Conservation (phyloP, 2,329 filamentous ascomycete genomes). For the Ophiostoma tasmaniense region DNA sequence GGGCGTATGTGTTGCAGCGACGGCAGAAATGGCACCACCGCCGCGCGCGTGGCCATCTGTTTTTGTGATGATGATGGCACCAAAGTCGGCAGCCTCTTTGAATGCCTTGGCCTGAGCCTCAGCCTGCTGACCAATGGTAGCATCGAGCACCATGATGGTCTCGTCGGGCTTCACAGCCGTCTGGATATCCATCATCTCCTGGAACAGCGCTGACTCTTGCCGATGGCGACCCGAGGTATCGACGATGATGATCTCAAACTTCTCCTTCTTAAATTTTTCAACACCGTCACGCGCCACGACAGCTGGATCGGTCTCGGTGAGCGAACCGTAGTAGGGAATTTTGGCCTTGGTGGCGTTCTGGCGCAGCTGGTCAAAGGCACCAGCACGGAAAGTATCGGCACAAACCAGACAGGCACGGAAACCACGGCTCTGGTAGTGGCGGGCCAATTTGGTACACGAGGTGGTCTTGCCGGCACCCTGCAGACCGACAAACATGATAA, state of each 20-base stretch:
- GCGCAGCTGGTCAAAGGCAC: conserved; percentile 96
- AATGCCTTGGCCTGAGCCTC: conserved; percentile 93
- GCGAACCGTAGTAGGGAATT: conserved; percentile 94
- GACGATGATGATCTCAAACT: conserved; percentile 96
- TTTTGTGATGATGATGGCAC: conserved; percentile 98
- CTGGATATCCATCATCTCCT: conserved; percentile 97
- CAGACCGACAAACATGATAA: conserved; percentile 99
- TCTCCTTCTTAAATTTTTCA: conserved; percentile 97
- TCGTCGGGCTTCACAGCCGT: conserved; percentile 83
- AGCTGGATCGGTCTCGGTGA: conserved; percentile 93
- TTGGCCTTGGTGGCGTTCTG: conserved; percentile 99
- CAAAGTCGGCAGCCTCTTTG: conserved; percentile 94
- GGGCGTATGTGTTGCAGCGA: conserved; percentile 90
- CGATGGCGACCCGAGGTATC: conserved; percentile 93
- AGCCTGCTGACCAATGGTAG: conserved; percentile 91
- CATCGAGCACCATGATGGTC: conserved; percentile 96
- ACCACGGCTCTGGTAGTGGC: conserved; percentile 88
- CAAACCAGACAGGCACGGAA: conserved; percentile 93
- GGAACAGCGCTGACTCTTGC: conserved; percentile 90
- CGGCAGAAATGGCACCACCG: conserved; percentile 93
- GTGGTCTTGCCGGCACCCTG: conserved; percentile 98
- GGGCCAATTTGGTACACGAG: conserved; percentile 91
- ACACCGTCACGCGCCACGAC: conserved; percentile 92
- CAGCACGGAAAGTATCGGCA: conserved; percentile 95
- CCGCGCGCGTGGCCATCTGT: conserved; percentile 93